Evolutionary conservation across 768 basidiomycete species (phyloP), one percentile per base, ranked within the genome.

Genomic region (Tricholoma sp.): DNA sequence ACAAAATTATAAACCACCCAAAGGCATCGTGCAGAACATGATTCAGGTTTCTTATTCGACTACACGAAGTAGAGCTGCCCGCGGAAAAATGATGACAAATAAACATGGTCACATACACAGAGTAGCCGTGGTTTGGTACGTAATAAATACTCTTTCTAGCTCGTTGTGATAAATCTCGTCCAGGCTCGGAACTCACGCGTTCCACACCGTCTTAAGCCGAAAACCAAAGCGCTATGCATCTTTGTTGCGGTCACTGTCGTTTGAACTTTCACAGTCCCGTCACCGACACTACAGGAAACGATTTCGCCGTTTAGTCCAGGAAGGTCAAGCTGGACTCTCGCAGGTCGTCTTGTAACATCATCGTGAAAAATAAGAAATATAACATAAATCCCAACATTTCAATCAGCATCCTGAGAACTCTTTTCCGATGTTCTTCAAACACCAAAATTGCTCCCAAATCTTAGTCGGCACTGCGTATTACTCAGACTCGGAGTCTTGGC

Each of bases 121-220:
- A 65, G 58, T 65, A 3, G 70, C 79, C 29, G 78, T 88, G 17
- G 61, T 77, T 33, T 94, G 91, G 91, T 91, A 61, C 62, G 80
- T 50, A 31, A 8, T 37, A 7, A 20, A 28, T 31, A 39, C 32
- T 41, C 45, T 24, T 52, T 33, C 8, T 11, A 17, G 42, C 45
- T 17, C 47, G 33, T 37, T 54, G 54, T 56, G 17, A 31, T 57
- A 54, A 53, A 53, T 57, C 44, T 28, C 55, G 1, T 32, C 18
- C 51, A 95, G 93, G 91, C 79, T 95, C 20, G 90, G 91, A 41
- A 78, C 78, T 47, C 85, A 87, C 58, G 94, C 94, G 2, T 94
- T 95, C 69, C 77, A 83, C 63, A 72, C 79, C 9, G 77, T 92
- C 51, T 67, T 94, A 4, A 75, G 75, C 12, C 74, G 70, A 49